Percentiles rank a stretch among this genome's conserved stretches.
phyloP scores from a whole-genome alignment of 345 rosid genomes.

The Noccaea bulbosa region DNA sequence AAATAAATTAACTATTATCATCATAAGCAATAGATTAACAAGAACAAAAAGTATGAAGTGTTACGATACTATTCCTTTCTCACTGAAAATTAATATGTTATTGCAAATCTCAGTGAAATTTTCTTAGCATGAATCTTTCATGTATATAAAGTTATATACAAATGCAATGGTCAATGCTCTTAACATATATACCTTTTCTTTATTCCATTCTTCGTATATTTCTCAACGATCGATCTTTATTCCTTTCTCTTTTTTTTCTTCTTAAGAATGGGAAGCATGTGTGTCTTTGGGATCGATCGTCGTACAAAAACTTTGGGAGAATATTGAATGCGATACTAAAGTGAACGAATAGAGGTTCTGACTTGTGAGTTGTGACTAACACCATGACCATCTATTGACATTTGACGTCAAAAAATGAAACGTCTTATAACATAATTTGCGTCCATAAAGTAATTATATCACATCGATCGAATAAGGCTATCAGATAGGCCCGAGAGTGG shows the following conservation, averaged over 20 bases:
- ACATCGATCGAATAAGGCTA: no score
- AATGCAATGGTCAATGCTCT: slow-evolving; percentile 10
- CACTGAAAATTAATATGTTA: neutral
- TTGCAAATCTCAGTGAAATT: neutral
- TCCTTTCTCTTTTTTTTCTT: neutral
- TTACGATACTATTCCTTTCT: slow-evolving; percentile 17
- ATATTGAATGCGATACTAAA: neutral
- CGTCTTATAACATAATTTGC: neutral
- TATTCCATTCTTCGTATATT: slow-evolving; percentile 14
- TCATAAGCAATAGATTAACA: slow-evolving; percentile 1
- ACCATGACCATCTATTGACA: neutral
- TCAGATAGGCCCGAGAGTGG: no score
- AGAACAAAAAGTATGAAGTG: neutral
- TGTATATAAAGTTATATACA: neutral
- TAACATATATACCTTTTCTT: slow-evolving; percentile 2
- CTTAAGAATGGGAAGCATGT: neutral
- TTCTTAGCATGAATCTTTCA: slow-evolving; percentile 32
- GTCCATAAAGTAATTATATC: neutral
- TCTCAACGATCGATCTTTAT: neutral
- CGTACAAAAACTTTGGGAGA: neutral
- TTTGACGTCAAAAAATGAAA: no score
- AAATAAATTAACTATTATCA: neutral
- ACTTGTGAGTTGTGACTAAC: neutral
- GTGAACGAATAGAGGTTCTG: neutral
- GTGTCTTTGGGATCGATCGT: neutral